phyloP scores from a whole-genome alignment of 129 eudicot species.

The Flaveria robusta region DNA sequence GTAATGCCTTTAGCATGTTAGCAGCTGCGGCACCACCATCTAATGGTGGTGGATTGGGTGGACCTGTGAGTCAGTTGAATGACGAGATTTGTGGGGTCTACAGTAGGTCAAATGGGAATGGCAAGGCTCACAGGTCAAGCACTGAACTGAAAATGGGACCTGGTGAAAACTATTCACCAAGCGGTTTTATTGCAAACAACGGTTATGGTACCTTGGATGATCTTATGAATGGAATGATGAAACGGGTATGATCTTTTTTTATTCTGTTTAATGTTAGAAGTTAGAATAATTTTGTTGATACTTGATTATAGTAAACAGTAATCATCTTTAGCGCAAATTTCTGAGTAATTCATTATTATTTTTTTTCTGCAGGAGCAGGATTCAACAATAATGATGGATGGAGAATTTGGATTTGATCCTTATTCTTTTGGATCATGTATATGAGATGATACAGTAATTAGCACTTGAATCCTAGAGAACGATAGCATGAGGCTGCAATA shows the following conservation, averaged over 20 bases:
- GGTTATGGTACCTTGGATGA: constrained; percentile 80
- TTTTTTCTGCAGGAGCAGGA: constrained; percentile 74
- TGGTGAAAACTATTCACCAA: constrained; percentile 47
- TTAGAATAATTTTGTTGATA: background rate
- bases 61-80: constrained; percentile 37
- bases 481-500: constrained; percentile 34
- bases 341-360: too few species aligned
- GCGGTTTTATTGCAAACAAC: constrained; percentile 48
- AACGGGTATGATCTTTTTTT: constrained; percentile 58
- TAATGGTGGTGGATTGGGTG: constrained; percentile 38
- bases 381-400: constrained; percentile 46
- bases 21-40: constrained; percentile 36
- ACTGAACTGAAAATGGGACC: constrained; percentile 50
- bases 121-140: constrained; percentile 40
- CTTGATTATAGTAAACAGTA: background rate
- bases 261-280: background rate
- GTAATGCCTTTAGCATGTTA: constrained; percentile 37
- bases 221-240: constrained; percentile 79
- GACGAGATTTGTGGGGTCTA: constrained; percentile 46
- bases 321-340: background rate
- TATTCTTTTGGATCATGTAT: constrained; percentile 54
- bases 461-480: constrained; percentile 41
- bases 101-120: constrained; percentile 39
- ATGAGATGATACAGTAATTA: constrained; percentile 35
- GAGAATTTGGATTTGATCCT: constrained; percentile 63